Conservation (phyloP, 805 yeast genomes). For the Candida jianshihensis region DNA sequence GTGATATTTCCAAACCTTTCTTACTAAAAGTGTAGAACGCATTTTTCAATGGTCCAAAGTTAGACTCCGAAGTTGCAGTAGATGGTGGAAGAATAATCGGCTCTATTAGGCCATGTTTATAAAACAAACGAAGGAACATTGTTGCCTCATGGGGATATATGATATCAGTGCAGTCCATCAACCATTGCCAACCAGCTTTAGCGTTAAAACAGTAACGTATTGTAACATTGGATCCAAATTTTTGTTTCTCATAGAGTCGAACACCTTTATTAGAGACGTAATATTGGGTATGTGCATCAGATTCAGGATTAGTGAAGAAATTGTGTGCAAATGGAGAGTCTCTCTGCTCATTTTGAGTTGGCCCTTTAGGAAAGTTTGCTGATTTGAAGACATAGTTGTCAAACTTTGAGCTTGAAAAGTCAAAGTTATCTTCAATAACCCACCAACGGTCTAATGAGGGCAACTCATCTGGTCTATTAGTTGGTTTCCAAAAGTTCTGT, state of each 20-base stretch:
- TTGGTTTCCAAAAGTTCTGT: constrained; percentile 68
- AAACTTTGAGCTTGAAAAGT: constrained; percentile 24
- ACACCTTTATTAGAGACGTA: constrained; percentile 63
- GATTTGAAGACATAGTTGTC: neutral
- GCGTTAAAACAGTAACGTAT: constrained; percentile 58
- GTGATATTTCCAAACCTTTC: constrained; percentile 33
- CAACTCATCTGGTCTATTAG: constrained; percentile 42
- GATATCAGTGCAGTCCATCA: constrained; percentile 82
- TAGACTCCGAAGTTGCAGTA: constrained; percentile 20
- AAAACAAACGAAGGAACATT: constrained; percentile 43
- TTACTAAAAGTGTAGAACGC: constrained; percentile 37
- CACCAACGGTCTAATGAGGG: constrained; percentile 30
- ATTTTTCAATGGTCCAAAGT: constrained; percentile 29
- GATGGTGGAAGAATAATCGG: constrained; percentile 36
- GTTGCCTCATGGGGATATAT: constrained; percentile 45
- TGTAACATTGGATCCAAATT: constrained; percentile 22
- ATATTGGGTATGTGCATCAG: constrained; percentile 76
- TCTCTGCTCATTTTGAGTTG: constrained; percentile 1
- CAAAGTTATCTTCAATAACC: constrained; percentile 27
- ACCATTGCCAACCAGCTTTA: constrained; percentile 77
- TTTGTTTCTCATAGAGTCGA: constrained; percentile 43
- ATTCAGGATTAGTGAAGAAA: constrained; percentile 83
- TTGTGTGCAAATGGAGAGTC: constrained; percentile 65
- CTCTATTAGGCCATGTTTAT: constrained; percentile 38
- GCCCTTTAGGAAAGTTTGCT: neutral